Evolutionary conservation across 2,329 filamentous ascomycete genomes (phyloP), one percentile per base, ranked within the genome.

Genomic region (Beauveria sp.): DNA sequence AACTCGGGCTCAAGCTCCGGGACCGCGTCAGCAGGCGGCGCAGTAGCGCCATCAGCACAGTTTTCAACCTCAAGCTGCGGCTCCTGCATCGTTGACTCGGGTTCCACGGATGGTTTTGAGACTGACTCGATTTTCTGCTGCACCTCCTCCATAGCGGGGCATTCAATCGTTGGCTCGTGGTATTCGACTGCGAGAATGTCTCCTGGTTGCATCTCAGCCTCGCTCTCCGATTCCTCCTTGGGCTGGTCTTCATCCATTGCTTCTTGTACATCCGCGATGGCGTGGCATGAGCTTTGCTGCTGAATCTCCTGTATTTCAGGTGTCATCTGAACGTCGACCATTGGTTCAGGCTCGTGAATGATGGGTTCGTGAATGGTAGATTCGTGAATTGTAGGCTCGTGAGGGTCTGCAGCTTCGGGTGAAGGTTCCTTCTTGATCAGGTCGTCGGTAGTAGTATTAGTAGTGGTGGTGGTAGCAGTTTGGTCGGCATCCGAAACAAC

Each of bases 161-260:
- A 26, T 31, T 52, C 40, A 22, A 58, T n/a, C 2, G 57, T 60
- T 9, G 57, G 57, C 18, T 53, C 57, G n/a, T 52, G 49, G 49
- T 45, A 46, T 46, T 46, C 57, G 5, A 34, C 49, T n/a, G 57
- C n/a, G n/a, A 53, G 48, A 22, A 60, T 48, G 18, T 48, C 16
- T 63, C 58, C 45, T 67, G 66, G 53, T 67, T 69, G 22, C 67
- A 64, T 56, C 66, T 69, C 31, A 67, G 67, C 20, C 66, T 72
- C 61, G 70, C 77, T 67, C 67, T 76, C 67, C 67, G 76, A 69
- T 62, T 72, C 60, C 71, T 71, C 73, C 70, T 74, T 67, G 1
- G 28, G 20, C 31, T 42, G 42, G 31, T 55, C 43, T 42, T 61
- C 42, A 10, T 61, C 50, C 51, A 55, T 52, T 3, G 40, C 49